Conservation (phyloP, 768 basidiomycete genomes). For the Mrakia frigida region DNA sequence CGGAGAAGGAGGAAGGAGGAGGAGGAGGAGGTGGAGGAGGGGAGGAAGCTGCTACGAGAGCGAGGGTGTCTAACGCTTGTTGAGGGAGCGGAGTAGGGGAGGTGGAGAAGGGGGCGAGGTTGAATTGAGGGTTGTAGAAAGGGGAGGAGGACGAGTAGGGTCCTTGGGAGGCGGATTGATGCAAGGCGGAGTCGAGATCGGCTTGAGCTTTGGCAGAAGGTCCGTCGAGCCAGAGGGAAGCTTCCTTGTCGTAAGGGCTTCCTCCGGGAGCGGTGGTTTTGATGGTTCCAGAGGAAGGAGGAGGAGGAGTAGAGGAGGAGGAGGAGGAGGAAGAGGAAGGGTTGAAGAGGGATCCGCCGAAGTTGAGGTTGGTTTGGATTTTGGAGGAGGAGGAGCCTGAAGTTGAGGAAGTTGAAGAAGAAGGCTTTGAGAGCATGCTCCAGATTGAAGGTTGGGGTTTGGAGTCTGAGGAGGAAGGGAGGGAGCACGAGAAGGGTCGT, state of each 20-base stretch:
- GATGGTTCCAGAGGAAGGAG: background rate
- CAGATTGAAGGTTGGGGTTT: no score
- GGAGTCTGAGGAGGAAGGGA: background rate
- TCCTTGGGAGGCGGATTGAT: background rate
- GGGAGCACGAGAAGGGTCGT: background rate
- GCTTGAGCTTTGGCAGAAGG: background rate
- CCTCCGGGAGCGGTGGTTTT: background rate
- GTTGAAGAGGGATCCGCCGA: background rate
- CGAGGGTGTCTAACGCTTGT: background rate
- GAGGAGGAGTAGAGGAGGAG: no score
- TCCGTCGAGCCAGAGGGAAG: background rate
- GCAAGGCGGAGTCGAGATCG: background rate
- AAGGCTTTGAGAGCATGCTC: no score
- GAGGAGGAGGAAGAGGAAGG: background rate
- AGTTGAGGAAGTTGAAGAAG: no score
- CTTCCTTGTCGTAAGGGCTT: background rate
- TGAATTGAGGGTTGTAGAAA: background rate
- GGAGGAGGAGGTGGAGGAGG: background rate
- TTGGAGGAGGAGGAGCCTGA: background rate
- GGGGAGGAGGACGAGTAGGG: background rate
- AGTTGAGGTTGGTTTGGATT: background rate
- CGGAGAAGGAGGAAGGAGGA: background rate
- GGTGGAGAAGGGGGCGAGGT: background rate
- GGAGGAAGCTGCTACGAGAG: background rate
- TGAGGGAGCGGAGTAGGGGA: background rate